Evolutionary conservation across 495 filamentous ascomycete genomes (phyloP), one percentile per base, ranked within the genome.

Genomic region (Aspergillus indologenus): DNA sequence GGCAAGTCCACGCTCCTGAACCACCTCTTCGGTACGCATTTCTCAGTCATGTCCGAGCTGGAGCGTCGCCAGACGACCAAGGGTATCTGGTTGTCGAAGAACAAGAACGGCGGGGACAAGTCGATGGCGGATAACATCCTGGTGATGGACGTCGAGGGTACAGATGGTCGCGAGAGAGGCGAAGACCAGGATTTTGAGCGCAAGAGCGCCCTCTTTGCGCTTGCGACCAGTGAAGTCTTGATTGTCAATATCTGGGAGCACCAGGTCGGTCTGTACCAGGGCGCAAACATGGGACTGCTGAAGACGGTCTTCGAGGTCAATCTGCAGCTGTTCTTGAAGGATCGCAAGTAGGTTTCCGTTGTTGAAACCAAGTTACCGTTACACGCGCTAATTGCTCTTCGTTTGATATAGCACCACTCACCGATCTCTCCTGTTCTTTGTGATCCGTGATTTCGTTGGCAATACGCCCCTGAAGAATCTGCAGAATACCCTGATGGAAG

Each of bases 261-360:
- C 73, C 94, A 98, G 73, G 94, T 98, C 51, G 94, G 94, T 20
- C 73, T 98, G 67, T 98, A 98, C 68, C 94, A 98, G 75, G 94
- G 94, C 53, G 94, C 94, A 58, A 98, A 98, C 72, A 98, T 98
- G 94, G 94, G 94, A 2, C 71, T 98, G 60, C 73, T 98, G 59
- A 98, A 98, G 79, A 98, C 95, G 12, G 94, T 98, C 6, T 98
- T 98, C 67, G 94, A 98, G 76, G 94, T 98, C 67, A 98, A 98
- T 70, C 68, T 98, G 66, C 94, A 97, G 73, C 76, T 98, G 21
- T 98, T 98, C 69, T 71, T 97, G 49, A 98, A 96, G 76, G 91
- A 96, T 66, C 90, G 83, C 63, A 90, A 90, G 90, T 96, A 81
- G 61, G 85, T 79, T 24, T 43, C 18, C 12, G 1, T 23, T 23